A percentile compares a stretch with the other conserved stretches of the same genome.
Evolutionary conservation across 1,284 basidiomycete genomes (phyloP).

Genomic region (Trametes versicolor): DNA sequence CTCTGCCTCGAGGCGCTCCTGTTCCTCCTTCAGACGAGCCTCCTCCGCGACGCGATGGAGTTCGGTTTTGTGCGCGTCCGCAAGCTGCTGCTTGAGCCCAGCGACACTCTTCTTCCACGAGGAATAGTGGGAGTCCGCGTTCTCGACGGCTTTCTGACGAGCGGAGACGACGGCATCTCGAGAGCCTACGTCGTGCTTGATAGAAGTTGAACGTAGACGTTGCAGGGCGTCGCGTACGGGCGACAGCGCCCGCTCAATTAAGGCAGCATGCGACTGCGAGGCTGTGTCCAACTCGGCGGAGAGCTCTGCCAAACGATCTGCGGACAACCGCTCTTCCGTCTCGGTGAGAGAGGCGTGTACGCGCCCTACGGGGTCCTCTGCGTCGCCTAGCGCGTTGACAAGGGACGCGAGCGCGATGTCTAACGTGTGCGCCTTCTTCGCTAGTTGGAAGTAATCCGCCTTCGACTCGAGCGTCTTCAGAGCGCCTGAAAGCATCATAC

Average conservation of each 20-base stretch:
- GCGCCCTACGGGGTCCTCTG: slow-evolving; percentile 49
- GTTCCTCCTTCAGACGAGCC: slow-evolving; percentile 47
- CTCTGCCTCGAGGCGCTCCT: slow-evolving; percentile 48
- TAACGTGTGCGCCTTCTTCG: slow-evolving; percentile 61
- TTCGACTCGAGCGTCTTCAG: slow-evolving; percentile 60
- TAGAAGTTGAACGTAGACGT: slow-evolving; percentile 57
- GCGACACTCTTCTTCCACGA: slow-evolving; percentile 58
- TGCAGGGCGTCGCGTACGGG: slow-evolving; percentile 61
- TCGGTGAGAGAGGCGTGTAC: slow-evolving; percentile 48
- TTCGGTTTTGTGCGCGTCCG: slow-evolving; percentile 44
- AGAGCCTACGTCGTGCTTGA: slow-evolving; percentile 50
- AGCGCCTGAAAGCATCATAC: slow-evolving; percentile 67
- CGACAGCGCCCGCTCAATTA: slow-evolving; percentile 58
- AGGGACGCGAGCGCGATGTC: slow-evolving; percentile 55
- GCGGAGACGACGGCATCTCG: slow-evolving; percentile 57
- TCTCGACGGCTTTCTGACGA: slow-evolving; percentile 57
- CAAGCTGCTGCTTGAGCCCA: slow-evolving; percentile 46
- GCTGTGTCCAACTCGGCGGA: slow-evolving; percentile 33
- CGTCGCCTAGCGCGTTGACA: slow-evolving; percentile 50
- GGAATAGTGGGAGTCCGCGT: slow-evolving; percentile 57
- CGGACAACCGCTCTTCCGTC: slow-evolving; percentile 44
- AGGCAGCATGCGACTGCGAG: slow-evolving; percentile 12
- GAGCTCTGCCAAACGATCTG: slow-evolving; percentile 46
- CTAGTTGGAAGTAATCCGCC: slow-evolving; percentile 58
- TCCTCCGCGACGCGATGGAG: slow-evolving; percentile 45